Evolutionary conservation across 768 basidiomycete genomes (phyloP), one percentile per base, ranked within the genome.

Genomic region (Phlegmacium glaucopus): DNA sequence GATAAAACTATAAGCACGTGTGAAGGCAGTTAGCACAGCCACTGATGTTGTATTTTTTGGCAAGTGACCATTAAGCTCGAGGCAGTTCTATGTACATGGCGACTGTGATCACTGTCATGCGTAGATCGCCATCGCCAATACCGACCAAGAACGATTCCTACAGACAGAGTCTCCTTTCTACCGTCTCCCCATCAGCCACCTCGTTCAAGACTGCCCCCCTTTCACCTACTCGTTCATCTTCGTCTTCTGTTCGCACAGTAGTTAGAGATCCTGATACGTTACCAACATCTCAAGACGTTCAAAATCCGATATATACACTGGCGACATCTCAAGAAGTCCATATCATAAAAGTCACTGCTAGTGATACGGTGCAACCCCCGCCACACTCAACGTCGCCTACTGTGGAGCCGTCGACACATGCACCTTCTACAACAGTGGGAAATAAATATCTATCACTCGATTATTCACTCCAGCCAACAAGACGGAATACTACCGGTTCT

Each of bases 401-500:
- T 12, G 47, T 54, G 6, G 50, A 54, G 34, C 46, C 58, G 9
- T 53, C 58, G 11, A 51, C 57, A 32, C 53, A 56, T 4, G 49
- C 47, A 16, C 39, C 47, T 32, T 11, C 48, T 28, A 15, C 42
- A 11, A 53, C 61, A 11, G 66, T 51, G 42, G 61, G 57, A 17
- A 50, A 59, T n/a, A 49, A 52, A 3, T 50, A 65, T 44, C 25
- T 54, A 30, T 69, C 64, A 47, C 43, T 67, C 56, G 54, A 81
- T 69, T 57, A 65, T 4, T 55, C 46, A 28, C 40, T 49, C 17
- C 76, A 71, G 12, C 77, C 81, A 16, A 61, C 74, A 5, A 76
- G 88, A 11, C 73, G 89, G 18, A 87, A 90, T 57, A 90, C 88
- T 2, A 88, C 80, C 0, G 85, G 87, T 3, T 80, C 83, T 0